Evolutionary conservation across 78 protist species (phyloP).

Genomic region (Diacronema lutheri): DNA sequence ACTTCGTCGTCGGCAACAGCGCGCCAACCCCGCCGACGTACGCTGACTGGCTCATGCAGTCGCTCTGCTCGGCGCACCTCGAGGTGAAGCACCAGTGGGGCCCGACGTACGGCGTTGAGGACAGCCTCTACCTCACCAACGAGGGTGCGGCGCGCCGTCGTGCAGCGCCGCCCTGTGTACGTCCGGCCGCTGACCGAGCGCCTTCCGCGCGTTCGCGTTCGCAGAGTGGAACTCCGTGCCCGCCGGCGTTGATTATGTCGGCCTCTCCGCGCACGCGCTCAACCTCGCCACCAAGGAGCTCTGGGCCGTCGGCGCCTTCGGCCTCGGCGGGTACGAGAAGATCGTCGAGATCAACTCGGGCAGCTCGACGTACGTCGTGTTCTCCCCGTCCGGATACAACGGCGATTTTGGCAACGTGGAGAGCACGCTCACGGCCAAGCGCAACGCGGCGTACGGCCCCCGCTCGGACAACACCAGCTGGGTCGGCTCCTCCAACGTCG

Average conservation of each 20-base stretch:
- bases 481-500: not conserved
- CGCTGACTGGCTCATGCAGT: constrained; percentile 17
- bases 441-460: not conserved
- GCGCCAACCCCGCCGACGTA: not conserved
- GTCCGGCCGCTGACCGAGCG: too few species aligned
- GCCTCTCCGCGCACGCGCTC: not conserved
- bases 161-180: too few species aligned
- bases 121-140: not conserved
- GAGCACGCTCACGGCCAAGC: not conserved
- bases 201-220: too few species aligned
- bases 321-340: constrained; percentile 12
- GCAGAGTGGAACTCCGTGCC: not conserved
- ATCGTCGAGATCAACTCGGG: constrained; percentile 3
- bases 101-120: not conserved
- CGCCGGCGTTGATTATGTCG: not conserved
- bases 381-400: not conserved
- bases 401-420: not conserved
- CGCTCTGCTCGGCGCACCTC: constrained; percentile 15
- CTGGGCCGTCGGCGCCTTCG: not conserved
- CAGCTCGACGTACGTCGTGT: not conserved
- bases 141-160: too few species aligned
- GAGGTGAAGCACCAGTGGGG: constrained; percentile 5
- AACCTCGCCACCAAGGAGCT: not conserved
- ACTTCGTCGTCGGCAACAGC: not conserved
- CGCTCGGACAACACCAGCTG: not conserved